These are phyloP conservation scores for Phylloporus rhodoxanthus DNA, from an alignment of 768 basidiomycete species.

Conservation along the genomic window DNA sequence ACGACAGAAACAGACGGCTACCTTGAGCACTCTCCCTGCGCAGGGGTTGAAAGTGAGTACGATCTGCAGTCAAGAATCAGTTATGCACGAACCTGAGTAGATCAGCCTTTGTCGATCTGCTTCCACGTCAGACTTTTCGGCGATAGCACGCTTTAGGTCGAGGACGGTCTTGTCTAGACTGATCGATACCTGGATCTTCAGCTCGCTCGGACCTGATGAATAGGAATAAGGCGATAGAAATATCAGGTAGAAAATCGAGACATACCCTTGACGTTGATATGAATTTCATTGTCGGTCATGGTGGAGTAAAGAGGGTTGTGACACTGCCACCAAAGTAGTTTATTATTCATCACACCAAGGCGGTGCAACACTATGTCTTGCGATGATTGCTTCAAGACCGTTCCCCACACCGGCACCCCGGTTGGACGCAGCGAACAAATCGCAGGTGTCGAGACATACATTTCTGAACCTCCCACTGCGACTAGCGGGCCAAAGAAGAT, in stretches of 20 bases:
- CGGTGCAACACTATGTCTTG: slow-evolving; percentile 30
- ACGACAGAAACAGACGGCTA: slow-evolving; percentile 18
- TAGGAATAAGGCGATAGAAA: not conserved
- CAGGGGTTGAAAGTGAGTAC: not conserved
- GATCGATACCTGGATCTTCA: slow-evolving; percentile 87
- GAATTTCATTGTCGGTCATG: slow-evolving; percentile 57
- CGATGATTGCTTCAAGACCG: slow-evolving; percentile 48
- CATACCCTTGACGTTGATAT: slow-evolving; percentile 66
- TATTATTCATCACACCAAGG: too few species aligned
- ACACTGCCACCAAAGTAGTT: slow-evolving; percentile 9
- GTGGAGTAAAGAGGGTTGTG: slow-evolving; percentile 19
- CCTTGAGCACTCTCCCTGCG: slow-evolving; percentile 70
- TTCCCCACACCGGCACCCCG: slow-evolving; percentile 48
- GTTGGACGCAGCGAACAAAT: slow-evolving; percentile 32
- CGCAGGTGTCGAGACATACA: slow-evolving; percentile 45
- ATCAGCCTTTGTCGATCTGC: slow-evolving; percentile 88
- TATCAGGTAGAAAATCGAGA: not conserved
- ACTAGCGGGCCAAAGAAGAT: slow-evolving; percentile 34
- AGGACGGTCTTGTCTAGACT: slow-evolving; percentile 75
- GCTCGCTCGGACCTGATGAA: slow-evolving; percentile 72
- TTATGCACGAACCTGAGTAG: slow-evolving; percentile 64
- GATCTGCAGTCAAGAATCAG: not conserved
- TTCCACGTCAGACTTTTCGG: slow-evolving; percentile 76
- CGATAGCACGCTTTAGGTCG: slow-evolving; percentile 89
- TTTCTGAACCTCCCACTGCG: slow-evolving; percentile 43